A percentile compares a stretch with the other conserved stretches of the same genome.
Conservation (phyloP, 2,329 filamentous ascomycete species). For the Septoria petroselini region DNA sequence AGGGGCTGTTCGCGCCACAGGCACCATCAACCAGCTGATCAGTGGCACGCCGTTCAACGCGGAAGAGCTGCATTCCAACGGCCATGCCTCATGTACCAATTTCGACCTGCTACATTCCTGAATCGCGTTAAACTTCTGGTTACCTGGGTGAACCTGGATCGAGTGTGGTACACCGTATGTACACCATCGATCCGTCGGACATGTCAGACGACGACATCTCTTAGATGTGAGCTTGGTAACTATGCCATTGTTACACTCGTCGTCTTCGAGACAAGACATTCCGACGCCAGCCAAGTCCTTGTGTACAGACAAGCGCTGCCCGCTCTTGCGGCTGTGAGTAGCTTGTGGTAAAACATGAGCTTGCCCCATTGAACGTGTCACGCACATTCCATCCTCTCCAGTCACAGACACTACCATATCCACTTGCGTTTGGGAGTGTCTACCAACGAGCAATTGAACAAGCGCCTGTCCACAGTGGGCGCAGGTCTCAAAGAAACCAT, state of each 20-base stretch:
- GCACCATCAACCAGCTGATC: too few relatives aligned
- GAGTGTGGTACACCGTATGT: neutral
- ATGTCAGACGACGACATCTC: slow-evolving; percentile 20
- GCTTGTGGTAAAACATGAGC: slow-evolving; percentile 16
- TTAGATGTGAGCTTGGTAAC: slow-evolving; percentile 8
- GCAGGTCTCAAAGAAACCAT: slow-evolving; percentile 26
- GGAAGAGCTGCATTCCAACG: slow-evolving; percentile 2
- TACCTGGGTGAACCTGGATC: slow-evolving; percentile 27
- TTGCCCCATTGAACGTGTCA: slow-evolving; percentile 20
- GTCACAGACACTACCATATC: slow-evolving; percentile 24
- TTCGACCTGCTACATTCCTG: slow-evolving; percentile 20
- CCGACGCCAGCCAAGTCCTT: slow-evolving; percentile 19
- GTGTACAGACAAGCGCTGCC: slow-evolving; percentile 26
- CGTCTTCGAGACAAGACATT: slow-evolving; percentile 33
- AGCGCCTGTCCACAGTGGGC: slow-evolving; percentile 21
- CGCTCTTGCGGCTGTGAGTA: slow-evolving; percentile 15
- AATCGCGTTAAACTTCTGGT: slow-evolving; percentile 18
- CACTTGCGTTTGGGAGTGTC: slow-evolving; percentile 26
- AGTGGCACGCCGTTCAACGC: too few relatives aligned
- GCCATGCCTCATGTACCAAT: slow-evolving; percentile 9
- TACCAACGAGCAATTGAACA: slow-evolving; percentile 18
- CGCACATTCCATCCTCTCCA: slow-evolving; percentile 20
- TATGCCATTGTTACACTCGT: slow-evolving; percentile 32
- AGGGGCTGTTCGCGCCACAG: too few relatives aligned
- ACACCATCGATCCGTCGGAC: slow-evolving; percentile 7